Base-by-base conservation (phyloP, 2,329 filamentous ascomycete genomes). In the Anisogramma anomala region DNA sequence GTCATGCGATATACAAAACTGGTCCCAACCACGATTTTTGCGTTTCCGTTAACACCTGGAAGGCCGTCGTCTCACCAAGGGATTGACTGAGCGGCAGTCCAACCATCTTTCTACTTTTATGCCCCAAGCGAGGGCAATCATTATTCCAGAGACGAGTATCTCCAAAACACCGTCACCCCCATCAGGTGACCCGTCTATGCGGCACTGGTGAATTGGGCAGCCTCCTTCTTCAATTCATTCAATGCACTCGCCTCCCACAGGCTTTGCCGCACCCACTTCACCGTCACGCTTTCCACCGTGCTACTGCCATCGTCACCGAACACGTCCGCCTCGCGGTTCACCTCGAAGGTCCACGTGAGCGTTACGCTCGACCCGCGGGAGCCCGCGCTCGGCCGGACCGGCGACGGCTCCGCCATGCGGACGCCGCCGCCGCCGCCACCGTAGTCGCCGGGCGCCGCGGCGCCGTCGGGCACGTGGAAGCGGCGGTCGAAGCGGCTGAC, bases 401-500 rank as follows among this genome's bases (percentile, higher is more conserved):
- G n/a, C n/a, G n/a, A n/a, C n/a, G n/a, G n/a, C n/a, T n/a, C 9
- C n/a, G 15, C 7, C 22, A 47, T 9, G n/a, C 25, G 36, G 13
- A 10, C 25, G 7, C 39, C 42, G 19, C 38, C 38, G 17, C 50
- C 50, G 20, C 53, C 53, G 6, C 42, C 43, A 25, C 39, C 31
- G 36, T 48, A 48, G 36, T 48, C 35, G 6, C 46, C 46, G 3
- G 46, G 46, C 10, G 23, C 37, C 20, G 27, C 39, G 15, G 53
- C 53, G 17, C 52, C 46, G 39, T 58, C 49, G 14, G 48, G 46
- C 37, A 58, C 64, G 54, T 81, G 71, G 63, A 89, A 93, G 31
- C 83, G 73, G 47, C 70, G 68, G 57, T 94, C 87, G 47, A 91
- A 77, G 23, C 86, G 72, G 15, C 71, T 59, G 13, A 82, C 53